Evolutionary conservation across 1,284 basidiomycete species (phyloP), one percentile per base, ranked within the genome.

Genomic region (Rugiboletus extremiorientalis): DNA sequence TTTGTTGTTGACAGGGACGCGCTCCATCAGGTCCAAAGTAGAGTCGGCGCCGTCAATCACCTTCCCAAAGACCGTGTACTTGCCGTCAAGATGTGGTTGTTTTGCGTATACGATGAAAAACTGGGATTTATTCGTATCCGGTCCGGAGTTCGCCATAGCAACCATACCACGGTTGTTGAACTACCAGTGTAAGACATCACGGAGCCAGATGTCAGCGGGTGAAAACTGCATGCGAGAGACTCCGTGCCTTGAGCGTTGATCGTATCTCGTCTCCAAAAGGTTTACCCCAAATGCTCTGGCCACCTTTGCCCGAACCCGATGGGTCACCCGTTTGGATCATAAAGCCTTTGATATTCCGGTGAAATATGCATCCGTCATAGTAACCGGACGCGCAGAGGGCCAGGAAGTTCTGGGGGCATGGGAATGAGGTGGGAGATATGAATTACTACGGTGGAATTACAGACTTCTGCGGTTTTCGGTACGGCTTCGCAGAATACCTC

Each of bases 401-500:
- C 27, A 99, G 81, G 70, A 99, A 99, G 77, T 98, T 99, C 92
- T 96, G 67, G 51, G 50, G 27, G 27, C 14, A 20, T 55, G 38
- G 31, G 22, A 50, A 59, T 54, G 56, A 58, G 51, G 59, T 43
- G 22, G 40, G 28, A 41, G 48, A 23, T 5, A 49, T 44, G 46
- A 41, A 37, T 50, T 54, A 10, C 46, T 47, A 36, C 44, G 23
- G 36, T 48, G 10, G 31, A 20, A 50, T 68, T 74, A 45, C 76
- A 23, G 62, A 93, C 94, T 80, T 99, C 96, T 60, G 96, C 94
- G 22, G 95, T 82, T 68, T 94, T 92, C 16, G 96, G 96, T 20
- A 94, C 92, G 11, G 94, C 87, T 74, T 99, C 96, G 75, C 96
- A 98, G 76, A 98, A 99, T 27, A 99, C 75, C 75, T 99, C 96